phyloP scores from a whole-genome alignment of 2,329 filamentous ascomycete species.

The Pyrenophora seminiperda region DNA sequence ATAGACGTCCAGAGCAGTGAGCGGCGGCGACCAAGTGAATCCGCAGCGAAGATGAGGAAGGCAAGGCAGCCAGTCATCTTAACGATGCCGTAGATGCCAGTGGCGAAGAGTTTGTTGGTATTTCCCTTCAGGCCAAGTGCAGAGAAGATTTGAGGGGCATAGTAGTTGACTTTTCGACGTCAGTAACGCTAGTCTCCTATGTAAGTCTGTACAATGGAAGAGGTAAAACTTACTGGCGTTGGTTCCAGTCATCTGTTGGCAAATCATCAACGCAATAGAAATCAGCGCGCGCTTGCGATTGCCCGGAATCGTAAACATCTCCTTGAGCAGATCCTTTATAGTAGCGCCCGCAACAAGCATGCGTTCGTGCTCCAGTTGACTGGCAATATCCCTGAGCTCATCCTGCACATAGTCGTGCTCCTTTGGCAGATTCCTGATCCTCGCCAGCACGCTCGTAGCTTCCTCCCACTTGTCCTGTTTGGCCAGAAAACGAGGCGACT shows the following conservation, averaged over 20 bases:
- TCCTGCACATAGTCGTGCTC: slow-evolving; percentile 45
- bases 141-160: slow-evolving; percentile 71
- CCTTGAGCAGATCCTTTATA: slow-evolving; percentile 48
- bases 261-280: slow-evolving; percentile 68
- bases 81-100: slow-evolving; percentile 74
- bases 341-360: slow-evolving; percentile 59
- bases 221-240: slow-evolving; percentile 36
- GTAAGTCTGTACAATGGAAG: slow-evolving; percentile 63
- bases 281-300: slow-evolving; percentile 68
- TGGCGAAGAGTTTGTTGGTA: slow-evolving; percentile 68
- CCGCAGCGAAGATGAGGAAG: slow-evolving; percentile 71
- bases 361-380: slow-evolving; percentile 59
- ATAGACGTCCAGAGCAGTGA: slow-evolving; percentile 68
- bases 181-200: not conserved
- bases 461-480: slow-evolving; percentile 71
- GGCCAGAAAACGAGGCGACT: slow-evolving; percentile 71
- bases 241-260: slow-evolving; percentile 72
- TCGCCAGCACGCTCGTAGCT: slow-evolving; percentile 61
- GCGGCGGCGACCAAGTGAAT: slow-evolving; percentile 69
- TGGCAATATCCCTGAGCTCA: slow-evolving; percentile 46
- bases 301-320: slow-evolving; percentile 53
- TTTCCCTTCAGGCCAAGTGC: slow-evolving; percentile 66
- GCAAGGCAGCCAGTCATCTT: slow-evolving; percentile 68
- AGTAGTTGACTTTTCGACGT: slow-evolving; percentile 58
- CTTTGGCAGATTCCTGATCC: slow-evolving; percentile 59